Evolutionary conservation across 176 grass and related monocot genomes (phyloP), one percentile per base, ranked within the genome.

Genomic region (Raddia distichophylla): DNA sequence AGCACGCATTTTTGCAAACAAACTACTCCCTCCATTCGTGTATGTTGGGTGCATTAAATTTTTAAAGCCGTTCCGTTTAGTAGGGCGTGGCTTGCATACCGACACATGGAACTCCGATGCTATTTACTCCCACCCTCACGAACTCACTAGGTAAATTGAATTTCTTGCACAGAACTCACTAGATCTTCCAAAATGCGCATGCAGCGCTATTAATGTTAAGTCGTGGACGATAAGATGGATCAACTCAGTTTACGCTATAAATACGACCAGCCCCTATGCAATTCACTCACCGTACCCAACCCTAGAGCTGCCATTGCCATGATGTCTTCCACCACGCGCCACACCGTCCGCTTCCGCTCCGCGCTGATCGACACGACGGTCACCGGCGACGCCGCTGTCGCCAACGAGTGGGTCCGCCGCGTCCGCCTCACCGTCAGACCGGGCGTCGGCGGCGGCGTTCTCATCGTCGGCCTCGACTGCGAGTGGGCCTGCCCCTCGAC

Each of bases 401-500:
- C 80, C 53, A 67, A 83, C 19, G 74, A 37, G 8, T 90, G 88
- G 88, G 86, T 82, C 3, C 73, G 73, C 44, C 4, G 4, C 56
- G 69, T 83, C 8, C 74, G 67, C 67, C 78, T 86, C 44, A 2
- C 56, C 5, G 46, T 55, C 40, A 27, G 27, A 27, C 27, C 27
- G 27, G 7, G 3, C 5, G 1, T 6, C 55, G 46, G 10, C 17
- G 62, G 27, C 35, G 40, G 3, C 11, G 27, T 27, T 27, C 60
- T 86, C 19, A 48, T 91, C 34, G 91, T 89, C 44, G 83, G 89
- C 14, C 86, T 94, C 16, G 82, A 91, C 84, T 91, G 88, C 70
- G 75, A 94, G 64, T 94, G 89, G 74, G n/a, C 27, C 27, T 27
- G 27, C 27, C 27, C 27, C 27, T 27, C 27, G 27, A 1, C 27